phyloP scores from a whole-genome alignment of 2,329 filamentous ascomycete genomes.

The Fusarium succisae region DNA sequence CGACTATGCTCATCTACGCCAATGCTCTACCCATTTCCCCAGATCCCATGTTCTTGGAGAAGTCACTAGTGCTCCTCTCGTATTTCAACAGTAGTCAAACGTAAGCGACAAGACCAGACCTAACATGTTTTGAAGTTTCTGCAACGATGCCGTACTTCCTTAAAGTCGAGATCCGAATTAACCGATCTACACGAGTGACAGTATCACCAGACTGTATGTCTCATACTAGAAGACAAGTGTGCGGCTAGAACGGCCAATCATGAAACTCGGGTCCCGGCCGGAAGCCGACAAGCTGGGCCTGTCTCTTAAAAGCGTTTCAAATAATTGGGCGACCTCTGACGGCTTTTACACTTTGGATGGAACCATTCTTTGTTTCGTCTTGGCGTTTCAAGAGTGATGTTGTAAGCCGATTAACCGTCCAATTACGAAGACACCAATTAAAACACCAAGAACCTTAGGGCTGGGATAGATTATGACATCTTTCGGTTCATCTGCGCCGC shows the following conservation, averaged over 20 bases:
- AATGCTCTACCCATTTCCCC: not conserved
- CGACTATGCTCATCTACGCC: not conserved
- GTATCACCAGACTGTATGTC: not conserved
- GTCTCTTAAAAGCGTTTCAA: not conserved
- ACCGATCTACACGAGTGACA: not conserved
- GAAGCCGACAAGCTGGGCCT: not conserved
- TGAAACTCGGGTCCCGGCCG: not conserved
- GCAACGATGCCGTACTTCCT: not conserved
- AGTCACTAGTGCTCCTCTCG: not conserved
- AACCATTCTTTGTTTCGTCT: slow-evolving; percentile 11
- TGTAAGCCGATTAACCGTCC: not conserved
- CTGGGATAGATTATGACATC: too few species aligned
- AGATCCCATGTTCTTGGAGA: not conserved
- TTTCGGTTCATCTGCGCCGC: too few species aligned
- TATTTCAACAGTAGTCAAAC: not conserved
- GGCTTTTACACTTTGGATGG: not conserved
- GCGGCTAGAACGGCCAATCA: not conserved
- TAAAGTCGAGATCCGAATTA: not conserved
- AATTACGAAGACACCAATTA: not conserved
- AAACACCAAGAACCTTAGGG: not conserved
- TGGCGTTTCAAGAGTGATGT: slow-evolving; percentile 2
- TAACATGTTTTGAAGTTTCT: not conserved
- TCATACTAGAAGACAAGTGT: not conserved
- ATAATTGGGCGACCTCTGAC: not conserved
- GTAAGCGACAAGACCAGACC: not conserved